Evolutionary conservation across 2,329 filamentous ascomycete genomes (phyloP).

Genomic region (Zymoseptoria crescenta): DNA sequence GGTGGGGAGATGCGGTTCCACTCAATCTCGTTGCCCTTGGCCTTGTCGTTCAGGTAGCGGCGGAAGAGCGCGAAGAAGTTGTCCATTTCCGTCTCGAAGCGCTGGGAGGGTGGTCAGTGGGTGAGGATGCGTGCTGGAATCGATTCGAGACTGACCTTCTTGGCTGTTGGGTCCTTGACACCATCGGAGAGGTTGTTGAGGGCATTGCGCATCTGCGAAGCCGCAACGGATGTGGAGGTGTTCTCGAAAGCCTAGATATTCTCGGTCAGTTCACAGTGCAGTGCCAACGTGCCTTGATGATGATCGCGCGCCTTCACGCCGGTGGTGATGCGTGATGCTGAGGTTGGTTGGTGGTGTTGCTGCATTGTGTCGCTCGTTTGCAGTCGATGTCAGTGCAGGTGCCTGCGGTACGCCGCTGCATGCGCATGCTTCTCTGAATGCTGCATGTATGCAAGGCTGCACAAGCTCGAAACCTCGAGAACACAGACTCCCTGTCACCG

Average conservation of each 20-base stretch:
- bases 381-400: too few relatives aligned
- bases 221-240: constrained; percentile 95
- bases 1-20: constrained; percentile 97
- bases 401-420: too few relatives aligned
- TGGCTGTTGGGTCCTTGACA: constrained; percentile 67
- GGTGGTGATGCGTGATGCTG: too few relatives aligned
- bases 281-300: background rate
- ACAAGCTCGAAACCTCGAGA: too few relatives aligned
- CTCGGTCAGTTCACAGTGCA: constrained; percentile 12
- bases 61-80: constrained; percentile 99
- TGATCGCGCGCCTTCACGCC: too few relatives aligned
- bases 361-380: too few relatives aligned
- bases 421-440: too few relatives aligned
- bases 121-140: background rate
- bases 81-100: constrained; percentile 99
- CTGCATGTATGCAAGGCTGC: too few relatives aligned
- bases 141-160: constrained; percentile 60
- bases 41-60: constrained; percentile 96
- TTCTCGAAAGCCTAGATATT: constrained; percentile 84
- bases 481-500: too few relatives aligned
- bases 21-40: constrained; percentile 91
- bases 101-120: constrained; percentile 33
- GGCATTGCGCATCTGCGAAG: constrained; percentile 97
- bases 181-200: constrained; percentile 88
- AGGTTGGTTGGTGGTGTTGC: too few relatives aligned